Conservation (phyloP, 495 filamentous ascomycete genomes). For the Rhizodiscina lignyota region DNA sequence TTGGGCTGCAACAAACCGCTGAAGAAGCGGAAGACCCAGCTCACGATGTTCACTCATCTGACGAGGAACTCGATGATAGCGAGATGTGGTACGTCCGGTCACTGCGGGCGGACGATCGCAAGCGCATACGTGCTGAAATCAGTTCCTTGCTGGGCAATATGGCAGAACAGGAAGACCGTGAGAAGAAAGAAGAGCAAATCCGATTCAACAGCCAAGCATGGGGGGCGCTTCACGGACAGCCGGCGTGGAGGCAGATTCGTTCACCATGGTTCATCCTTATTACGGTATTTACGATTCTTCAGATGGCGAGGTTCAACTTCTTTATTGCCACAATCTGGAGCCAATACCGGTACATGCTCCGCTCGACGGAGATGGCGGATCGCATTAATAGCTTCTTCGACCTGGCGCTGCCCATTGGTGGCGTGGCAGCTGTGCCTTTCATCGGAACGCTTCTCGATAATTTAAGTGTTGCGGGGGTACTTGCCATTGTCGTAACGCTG, state of each 20-base stretch:
- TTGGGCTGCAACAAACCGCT: slow-evolving; percentile 59
- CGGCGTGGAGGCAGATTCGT: slow-evolving; percentile 54
- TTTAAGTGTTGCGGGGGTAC: slow-evolving; percentile 51
- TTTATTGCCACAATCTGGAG: slow-evolving; percentile 83
- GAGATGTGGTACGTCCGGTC: slow-evolving; percentile 18
- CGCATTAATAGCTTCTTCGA: slow-evolving; percentile 74
- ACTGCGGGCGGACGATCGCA: slow-evolving; percentile 41
- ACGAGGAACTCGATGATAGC: slow-evolving; percentile 21
- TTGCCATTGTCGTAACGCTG: slow-evolving; percentile 47
- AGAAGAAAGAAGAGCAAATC: slow-evolving; percentile 39
- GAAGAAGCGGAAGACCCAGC: slow-evolving; percentile 29
- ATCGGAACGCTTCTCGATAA: slow-evolving; percentile 69
- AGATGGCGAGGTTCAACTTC: slow-evolving; percentile 93
- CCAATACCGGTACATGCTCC: slow-evolving; percentile 67
- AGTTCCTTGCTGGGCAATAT: slow-evolving; percentile 49
- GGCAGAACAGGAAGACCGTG: slow-evolving; percentile 30
- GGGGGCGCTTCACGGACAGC: slow-evolving; percentile 67
- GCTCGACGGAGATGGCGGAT: slow-evolving; percentile 34
- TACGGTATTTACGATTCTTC: slow-evolving; percentile 70
- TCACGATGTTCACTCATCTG: slow-evolving; percentile 23
- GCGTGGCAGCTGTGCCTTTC: slow-evolving; percentile 67
- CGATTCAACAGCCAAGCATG: slow-evolving; percentile 52
- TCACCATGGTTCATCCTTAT: slow-evolving; percentile 81
- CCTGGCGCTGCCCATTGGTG: slow-evolving; percentile 69
- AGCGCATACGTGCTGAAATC: slow-evolving; percentile 51